A percentile compares a stretch with the other conserved stretches of the same genome.
Conservation (phyloP, 1,139 yeast genomes). For the Zygotorulaspora mrakii region DNA sequence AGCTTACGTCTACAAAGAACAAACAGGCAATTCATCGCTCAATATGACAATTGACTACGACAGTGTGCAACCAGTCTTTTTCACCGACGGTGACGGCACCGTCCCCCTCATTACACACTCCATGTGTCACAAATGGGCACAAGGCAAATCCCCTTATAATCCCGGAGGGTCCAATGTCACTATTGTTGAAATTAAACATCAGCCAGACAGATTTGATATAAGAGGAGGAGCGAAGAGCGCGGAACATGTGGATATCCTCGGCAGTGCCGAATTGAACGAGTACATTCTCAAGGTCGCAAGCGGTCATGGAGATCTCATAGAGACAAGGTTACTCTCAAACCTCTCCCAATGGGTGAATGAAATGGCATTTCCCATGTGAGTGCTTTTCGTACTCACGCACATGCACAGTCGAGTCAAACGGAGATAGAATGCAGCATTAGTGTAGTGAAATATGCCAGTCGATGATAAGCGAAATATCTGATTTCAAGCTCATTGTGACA, state of each 20-base stretch:
- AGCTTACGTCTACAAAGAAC: slow-evolving; percentile 79
- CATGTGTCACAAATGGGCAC: slow-evolving; percentile 82
- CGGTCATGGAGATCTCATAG: slow-evolving; percentile 67
- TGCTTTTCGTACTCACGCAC: not conserved
- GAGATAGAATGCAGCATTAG: no score
- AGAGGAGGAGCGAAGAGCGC: slow-evolving; percentile 98
- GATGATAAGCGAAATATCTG: no score
- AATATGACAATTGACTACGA: slow-evolving; percentile 63
- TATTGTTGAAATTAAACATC: slow-evolving; percentile 86
- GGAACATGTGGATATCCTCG: slow-evolving; percentile 94
- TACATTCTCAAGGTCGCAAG: slow-evolving; percentile 75
- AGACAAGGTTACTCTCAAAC: slow-evolving; percentile 56
- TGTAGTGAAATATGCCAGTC: no score
- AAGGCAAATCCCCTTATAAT: slow-evolving; percentile 64
- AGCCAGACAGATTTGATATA: slow-evolving; percentile 88
- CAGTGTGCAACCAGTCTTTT: slow-evolving; percentile 58
- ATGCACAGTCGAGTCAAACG: no score
- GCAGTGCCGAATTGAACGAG: slow-evolving; percentile 89
- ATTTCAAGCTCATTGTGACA: no score
- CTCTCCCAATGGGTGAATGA: slow-evolving; percentile 48
- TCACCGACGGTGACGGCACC: slow-evolving; percentile 96
- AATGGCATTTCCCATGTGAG: slow-evolving; percentile 37
- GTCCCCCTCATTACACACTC: slow-evolving; percentile 81
- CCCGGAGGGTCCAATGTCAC: slow-evolving; percentile 74
- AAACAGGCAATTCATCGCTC: slow-evolving; percentile 47